Conservation (phyloP, 768 basidiomycete genomes). For the Xanthoconium stramineum region DNA sequence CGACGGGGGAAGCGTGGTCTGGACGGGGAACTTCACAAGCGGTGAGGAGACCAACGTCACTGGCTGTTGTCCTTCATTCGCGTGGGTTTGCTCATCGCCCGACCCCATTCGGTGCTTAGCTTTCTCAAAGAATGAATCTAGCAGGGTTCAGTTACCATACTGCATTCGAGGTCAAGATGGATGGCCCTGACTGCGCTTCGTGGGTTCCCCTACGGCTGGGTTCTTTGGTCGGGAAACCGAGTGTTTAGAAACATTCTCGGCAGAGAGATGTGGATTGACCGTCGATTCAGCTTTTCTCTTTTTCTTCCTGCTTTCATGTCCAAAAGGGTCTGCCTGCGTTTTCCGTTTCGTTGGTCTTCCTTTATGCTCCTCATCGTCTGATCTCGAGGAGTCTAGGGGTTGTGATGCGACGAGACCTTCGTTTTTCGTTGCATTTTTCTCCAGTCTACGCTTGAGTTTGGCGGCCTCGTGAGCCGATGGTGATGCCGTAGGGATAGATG, state of each 20-base stretch:
- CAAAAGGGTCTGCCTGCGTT: slow-evolving; percentile 56
- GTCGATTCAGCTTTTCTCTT: slow-evolving; percentile 40
- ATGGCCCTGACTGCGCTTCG: slow-evolving; percentile 13
- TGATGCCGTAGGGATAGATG: slow-evolving; percentile 50
- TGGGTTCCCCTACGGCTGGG: neutral
- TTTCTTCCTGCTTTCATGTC: slow-evolving; percentile 34
- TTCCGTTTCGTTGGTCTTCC: slow-evolving; percentile 60
- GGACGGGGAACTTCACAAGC: slow-evolving; percentile 5
- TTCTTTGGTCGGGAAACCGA: neutral
- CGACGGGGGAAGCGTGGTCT: slow-evolving; percentile 1
- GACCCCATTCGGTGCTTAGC: slow-evolving; percentile 1
- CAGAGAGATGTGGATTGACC: neutral
- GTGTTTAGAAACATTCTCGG: neutral
- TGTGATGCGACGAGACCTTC: slow-evolving; percentile 36
- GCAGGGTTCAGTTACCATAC: neutral
- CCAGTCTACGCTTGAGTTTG: slow-evolving; percentile 58
- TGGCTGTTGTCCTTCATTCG: neutral
- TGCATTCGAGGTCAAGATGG: neutral
- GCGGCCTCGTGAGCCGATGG: slow-evolving; percentile 51
- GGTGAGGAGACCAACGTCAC: slow-evolving; percentile 2
- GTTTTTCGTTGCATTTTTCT: slow-evolving; percentile 49
- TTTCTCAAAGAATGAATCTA: slow-evolving; percentile 9
- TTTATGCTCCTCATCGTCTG: slow-evolving; percentile 55
- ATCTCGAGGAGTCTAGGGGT: slow-evolving; percentile 22
- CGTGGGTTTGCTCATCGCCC: neutral